A percentile compares a stretch with the other conserved stretches of the same genome.
Conservation (phyloP, 139 green algal species). For the Gonium pectorale region DNA sequence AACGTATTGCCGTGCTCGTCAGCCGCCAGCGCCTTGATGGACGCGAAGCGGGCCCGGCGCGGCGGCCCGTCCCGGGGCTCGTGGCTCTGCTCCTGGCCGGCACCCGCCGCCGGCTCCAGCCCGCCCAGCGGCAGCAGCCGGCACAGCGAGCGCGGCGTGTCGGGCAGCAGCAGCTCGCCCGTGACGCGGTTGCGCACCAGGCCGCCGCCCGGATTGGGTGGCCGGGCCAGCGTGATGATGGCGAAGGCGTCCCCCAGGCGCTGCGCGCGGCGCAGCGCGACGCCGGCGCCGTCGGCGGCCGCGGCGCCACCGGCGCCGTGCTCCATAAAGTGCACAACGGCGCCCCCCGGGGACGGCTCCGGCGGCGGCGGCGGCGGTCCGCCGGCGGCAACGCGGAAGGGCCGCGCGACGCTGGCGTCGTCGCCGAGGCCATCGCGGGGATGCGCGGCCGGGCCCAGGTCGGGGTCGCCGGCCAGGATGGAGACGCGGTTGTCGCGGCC, state of each 20-base stretch:
- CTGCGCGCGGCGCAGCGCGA: neutral
- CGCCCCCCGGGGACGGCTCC: too few species aligned
- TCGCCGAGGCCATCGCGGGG: neutral
- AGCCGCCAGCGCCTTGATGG: neutral
- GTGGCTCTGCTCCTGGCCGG: too few species aligned
- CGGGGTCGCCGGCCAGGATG: neutral
- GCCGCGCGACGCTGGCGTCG: neutral
- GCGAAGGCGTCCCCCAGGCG: neutral
- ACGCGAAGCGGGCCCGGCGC: neutral
- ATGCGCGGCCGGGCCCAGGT: neutral
- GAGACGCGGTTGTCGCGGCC: neutral
- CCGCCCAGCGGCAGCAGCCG: neutral
- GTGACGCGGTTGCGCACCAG: neutral
- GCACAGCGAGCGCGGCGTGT: too few species aligned
- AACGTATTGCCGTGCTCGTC: conserved; percentile 31
- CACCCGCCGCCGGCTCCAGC: neutral
- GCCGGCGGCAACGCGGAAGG: neutral
- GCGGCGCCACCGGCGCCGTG: neutral
- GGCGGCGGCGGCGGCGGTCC: too few species aligned
- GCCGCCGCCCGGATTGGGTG: too few species aligned
- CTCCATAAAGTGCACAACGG: too few species aligned
- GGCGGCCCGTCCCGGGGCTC: too few species aligned
- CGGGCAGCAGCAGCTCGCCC: neutral
- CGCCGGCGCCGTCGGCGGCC: neutral
- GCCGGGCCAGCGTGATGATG: neutral